A percentile compares a stretch with the other conserved stretches of the same genome.
Conservation (phyloP, 257 asterid species). For the Primulina huaijiensis region DNA sequence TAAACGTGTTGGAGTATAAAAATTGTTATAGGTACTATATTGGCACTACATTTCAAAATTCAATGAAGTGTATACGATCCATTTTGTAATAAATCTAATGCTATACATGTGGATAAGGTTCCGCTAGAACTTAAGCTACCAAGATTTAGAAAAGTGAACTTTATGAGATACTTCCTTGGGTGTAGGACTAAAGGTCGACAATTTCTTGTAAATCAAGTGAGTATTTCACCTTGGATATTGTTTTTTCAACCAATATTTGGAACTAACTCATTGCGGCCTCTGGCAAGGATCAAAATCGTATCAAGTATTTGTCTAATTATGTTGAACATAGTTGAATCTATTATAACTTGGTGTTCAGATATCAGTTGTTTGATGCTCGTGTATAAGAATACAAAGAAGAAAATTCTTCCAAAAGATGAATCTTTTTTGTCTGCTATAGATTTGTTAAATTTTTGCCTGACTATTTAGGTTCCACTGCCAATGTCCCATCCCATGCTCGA, state of each 20-base stretch:
- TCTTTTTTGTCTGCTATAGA: neutral
- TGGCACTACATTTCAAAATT: conserved; percentile 12
- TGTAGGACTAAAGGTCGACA: neutral
- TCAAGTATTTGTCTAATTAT: neutral
- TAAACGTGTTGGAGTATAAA: neutral
- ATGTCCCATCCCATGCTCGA: neutral
- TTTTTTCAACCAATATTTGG: neutral
- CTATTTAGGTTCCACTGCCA: neutral
- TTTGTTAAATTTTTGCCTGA: neutral
- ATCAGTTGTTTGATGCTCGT: conserved; percentile 1
- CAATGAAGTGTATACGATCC: neutral
- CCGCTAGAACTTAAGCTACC: neutral
- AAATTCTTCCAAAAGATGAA: neutral
- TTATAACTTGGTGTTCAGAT: neutral
- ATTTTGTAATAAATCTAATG: conserved; percentile 12
- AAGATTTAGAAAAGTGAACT: neutral
- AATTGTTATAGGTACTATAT: conserved; percentile 11
- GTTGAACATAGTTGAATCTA: conserved; percentile 2
- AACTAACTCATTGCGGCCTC: neutral
- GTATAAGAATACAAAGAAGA: neutral
- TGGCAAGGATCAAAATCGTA: neutral
- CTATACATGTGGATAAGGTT: conserved; percentile 12
- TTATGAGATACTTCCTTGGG: neutral
- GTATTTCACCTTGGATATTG: neutral
- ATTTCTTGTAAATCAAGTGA: conserved; percentile 1